phyloP scores from a whole-genome alignment of 768 basidiomycete species.

The Kondoa subrosea region DNA sequence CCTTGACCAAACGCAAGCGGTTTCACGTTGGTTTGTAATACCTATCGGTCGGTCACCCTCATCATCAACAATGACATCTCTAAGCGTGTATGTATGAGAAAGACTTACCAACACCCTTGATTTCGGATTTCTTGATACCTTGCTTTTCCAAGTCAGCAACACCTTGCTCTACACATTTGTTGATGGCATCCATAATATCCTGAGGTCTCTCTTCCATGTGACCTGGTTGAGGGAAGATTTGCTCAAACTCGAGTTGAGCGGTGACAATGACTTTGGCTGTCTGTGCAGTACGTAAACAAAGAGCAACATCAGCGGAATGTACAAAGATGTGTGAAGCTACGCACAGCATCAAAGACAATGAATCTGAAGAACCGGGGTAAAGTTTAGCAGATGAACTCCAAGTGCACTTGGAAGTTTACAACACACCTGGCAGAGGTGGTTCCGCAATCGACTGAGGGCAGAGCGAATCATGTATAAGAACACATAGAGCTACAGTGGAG shows the following conservation, averaged over 20 bases:
- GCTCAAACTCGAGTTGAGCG: conserved; percentile 82
- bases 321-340: neutral
- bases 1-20: conserved; percentile 81
- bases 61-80: no score
- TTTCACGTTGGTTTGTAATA: conserved; percentile 83
- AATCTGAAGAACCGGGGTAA: no score
- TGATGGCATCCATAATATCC: conserved; percentile 60
- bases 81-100: conserved; percentile 22
- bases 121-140: conserved; percentile 61
- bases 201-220: conserved; percentile 91
- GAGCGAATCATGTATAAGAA: no score
- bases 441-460: neutral
- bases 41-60: no score
- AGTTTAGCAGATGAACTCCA: no score
- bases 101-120: conserved; percentile 75
- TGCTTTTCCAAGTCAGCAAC: conserved; percentile 50
- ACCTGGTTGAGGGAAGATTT: conserved; percentile 36
- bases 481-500: no score
- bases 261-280: conserved; percentile 72
- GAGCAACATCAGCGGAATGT: neutral
- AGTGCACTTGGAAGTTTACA: no score
- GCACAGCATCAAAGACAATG: neutral
- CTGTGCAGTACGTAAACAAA: neutral
- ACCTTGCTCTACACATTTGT: conserved; percentile 57
- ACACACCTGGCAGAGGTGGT: neutral